phyloP scores from a whole-genome alignment of 352 stramenopile genomes.

The Phytophthora colocasiae region DNA sequence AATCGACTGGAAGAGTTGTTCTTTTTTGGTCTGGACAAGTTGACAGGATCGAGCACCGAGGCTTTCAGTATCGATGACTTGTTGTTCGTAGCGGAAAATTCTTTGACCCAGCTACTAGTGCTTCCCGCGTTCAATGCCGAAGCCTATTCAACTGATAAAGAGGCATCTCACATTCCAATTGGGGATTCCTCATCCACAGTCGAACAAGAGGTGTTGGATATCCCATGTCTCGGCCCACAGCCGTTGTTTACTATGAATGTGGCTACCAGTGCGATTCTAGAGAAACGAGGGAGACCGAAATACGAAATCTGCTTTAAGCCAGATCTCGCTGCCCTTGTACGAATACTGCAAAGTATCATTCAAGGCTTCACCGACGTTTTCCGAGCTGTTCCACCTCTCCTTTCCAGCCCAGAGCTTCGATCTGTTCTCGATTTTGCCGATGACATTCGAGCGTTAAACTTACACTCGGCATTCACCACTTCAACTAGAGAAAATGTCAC shows the following conservation, averaged over 20 bases:
- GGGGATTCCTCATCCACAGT: not conserved
- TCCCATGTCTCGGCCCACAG: constrained; percentile 25
- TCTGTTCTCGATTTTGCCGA: constrained; percentile 58
- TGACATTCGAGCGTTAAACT: constrained; percentile 48
- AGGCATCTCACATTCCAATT: not conserved
- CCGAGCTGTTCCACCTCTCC: constrained; percentile 43
- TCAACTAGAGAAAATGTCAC: too few species aligned
- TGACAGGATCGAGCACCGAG: constrained; percentile 11
- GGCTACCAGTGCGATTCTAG: not conserved
- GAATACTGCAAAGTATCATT: constrained; percentile 39
- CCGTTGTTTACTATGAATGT: constrained; percentile 28
- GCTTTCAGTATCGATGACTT: constrained; percentile 41
- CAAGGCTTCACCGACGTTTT: constrained; percentile 50
- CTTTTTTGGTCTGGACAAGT: constrained; percentile 28
- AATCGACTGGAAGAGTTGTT: constrained; percentile 50
- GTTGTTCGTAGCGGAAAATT: constrained; percentile 24
- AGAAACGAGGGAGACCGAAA: constrained; percentile 18
- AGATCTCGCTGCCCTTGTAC: constrained; percentile 35
- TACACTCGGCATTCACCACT: constrained; percentile 9
- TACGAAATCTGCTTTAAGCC: constrained; percentile 51
- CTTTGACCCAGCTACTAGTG: constrained; percentile 28
- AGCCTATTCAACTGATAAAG: constrained; percentile 7
- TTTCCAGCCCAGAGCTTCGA: constrained; percentile 46
- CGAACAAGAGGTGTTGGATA: constrained; percentile 29
- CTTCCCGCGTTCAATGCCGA: constrained; percentile 30